phyloP scores from a whole-genome alignment of 139 green algal genomes.

The Eudorina sp. region DNA sequence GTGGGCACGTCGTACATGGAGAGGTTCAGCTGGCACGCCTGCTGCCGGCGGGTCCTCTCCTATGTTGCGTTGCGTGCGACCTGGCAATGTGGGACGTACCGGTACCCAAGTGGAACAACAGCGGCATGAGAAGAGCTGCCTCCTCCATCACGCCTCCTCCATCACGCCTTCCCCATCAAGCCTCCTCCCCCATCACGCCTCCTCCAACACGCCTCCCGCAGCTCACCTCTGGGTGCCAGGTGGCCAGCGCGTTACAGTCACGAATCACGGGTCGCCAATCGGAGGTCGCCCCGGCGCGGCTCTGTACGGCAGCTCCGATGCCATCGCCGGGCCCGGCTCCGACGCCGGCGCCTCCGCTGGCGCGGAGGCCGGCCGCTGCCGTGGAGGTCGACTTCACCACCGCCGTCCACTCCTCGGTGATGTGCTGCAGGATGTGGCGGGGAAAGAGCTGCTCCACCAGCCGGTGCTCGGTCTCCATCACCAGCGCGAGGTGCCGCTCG shows the following conservation, averaged over 20 bases:
- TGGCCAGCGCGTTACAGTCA: slow-evolving; percentile 25
- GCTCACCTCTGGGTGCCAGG: slow-evolving; percentile 7
- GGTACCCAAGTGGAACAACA: too few species aligned
- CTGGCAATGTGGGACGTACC: too few species aligned
- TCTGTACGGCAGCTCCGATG: too few species aligned
- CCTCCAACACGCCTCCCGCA: neutral
- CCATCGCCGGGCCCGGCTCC: too few species aligned
- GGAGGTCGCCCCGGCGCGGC: too few species aligned
- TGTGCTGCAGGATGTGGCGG: slow-evolving; percentile 21
- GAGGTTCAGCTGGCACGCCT: too few species aligned
- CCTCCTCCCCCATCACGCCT: neutral
- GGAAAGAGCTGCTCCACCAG: slow-evolving; percentile 39
- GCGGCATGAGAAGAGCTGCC: too few species aligned
- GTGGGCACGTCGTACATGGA: too few species aligned
- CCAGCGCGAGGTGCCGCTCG: slow-evolving; percentile 22
- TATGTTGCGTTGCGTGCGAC: too few species aligned
- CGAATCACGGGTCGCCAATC: slow-evolving; percentile 13
- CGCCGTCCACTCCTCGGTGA: slow-evolving; percentile 30
- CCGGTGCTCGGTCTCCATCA: slow-evolving; percentile 28
- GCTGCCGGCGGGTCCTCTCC: too few species aligned
- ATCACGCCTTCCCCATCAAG: neutral
- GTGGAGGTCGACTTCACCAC: neutral
- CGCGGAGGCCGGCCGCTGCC: too few species aligned
- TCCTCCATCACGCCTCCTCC: neutral
- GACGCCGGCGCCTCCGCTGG: neutral